Percentiles rank a stretch among this genome's conserved stretches.
Evolutionary conservation across 768 basidiomycete species (phyloP).

Genomic region (Amanita phalloides): DNA sequence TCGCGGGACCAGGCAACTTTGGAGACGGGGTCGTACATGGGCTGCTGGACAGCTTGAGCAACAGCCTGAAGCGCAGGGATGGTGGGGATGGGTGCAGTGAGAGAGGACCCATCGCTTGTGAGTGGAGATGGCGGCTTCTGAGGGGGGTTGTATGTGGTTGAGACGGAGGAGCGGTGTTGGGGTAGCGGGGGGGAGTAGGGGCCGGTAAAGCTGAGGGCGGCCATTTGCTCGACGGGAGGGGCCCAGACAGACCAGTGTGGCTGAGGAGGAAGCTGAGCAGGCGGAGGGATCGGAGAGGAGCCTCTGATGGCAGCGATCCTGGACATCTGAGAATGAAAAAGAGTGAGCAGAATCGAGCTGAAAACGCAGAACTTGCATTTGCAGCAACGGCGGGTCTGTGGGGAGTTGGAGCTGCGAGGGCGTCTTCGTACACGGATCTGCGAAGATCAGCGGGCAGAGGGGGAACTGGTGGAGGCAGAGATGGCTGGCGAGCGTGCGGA

Average conservation of each 20-base stretch:
- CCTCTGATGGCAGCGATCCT: slow-evolving; percentile 15
- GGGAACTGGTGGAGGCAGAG: slow-evolving; percentile 34
- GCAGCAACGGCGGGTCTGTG: slow-evolving; percentile 26
- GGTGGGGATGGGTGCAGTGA: slow-evolving; percentile 64
- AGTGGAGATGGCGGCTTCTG: slow-evolving; percentile 28
- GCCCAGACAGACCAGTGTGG: slow-evolving; percentile 11
- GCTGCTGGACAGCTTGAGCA: slow-evolving; percentile 38
- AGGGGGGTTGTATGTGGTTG: slow-evolving; percentile 41
- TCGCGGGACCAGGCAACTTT: slow-evolving; percentile 77
- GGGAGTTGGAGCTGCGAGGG: slow-evolving; percentile 52
- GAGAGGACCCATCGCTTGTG: slow-evolving; percentile 25
- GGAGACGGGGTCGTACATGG: slow-evolving; percentile 44
- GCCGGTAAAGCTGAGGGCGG: slow-evolving; percentile 14
- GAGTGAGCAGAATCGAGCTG: slow-evolving; percentile 38
- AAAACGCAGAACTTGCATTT: slow-evolving; percentile 36
- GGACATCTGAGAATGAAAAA: slow-evolving; percentile 38
- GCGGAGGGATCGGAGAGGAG: no score
- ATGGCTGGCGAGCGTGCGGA: slow-evolving; percentile 6
- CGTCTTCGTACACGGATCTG: slow-evolving; percentile 29
- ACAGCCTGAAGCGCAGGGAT: slow-evolving; percentile 45
- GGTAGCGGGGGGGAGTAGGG: slow-evolving; percentile 12
- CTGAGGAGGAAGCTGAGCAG: slow-evolving; percentile 6
- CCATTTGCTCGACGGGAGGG: slow-evolving; percentile 11
- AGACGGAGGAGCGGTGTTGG: slow-evolving; percentile 20
- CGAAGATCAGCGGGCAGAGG: slow-evolving; percentile 34